Base-by-base conservation (phyloP, 177 flowering plant species). In the Telopea speciosissima region DNA sequence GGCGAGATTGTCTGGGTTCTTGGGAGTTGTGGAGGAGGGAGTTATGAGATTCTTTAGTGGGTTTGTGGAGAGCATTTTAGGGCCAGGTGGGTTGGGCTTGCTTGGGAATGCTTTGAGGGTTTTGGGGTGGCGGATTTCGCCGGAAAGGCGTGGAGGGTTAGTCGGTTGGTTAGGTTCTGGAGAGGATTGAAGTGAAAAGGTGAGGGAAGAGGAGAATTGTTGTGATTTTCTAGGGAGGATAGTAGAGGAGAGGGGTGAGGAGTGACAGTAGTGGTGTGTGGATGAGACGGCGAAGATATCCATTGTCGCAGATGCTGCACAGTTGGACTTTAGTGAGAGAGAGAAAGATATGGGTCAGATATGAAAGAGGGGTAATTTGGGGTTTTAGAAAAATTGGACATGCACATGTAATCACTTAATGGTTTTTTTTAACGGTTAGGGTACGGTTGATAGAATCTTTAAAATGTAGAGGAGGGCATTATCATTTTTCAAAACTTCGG, bases 111-210 rank as follows among this genome's bases (percentile, higher is more conserved):
- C 22, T 17, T 72, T 72, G 44, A 69, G 72, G 68, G 75, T 63
- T 49, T 76, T 67, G 58, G 82, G 85, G 54, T 85, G 85, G 61
- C 83, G 86, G 72, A 73, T 64, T 44, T 68, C 60, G 77, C 64
- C 52, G 75, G 80, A 52, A 60, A 31, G n/a, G 13, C 52, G 52
- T 24, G 72, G 28, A 63, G 77, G 62, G 63, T 62, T 58, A 28
- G 76, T 11, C 52, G 64, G 59, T 24, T 67, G 33, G 59, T 78
- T 79, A 33, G 73, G 61, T n/a, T 72, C 78, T 24, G 73, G 60
- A 17, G 73, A 75, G 52, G 40, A 26, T 22, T 44, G 62, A 0
- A 62, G 23, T 9, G 74, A 70, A 7, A 28, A 5, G 9, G n/a
- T 17, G 23, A 63, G 36, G 42, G 44, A 0, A 3, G 62, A 69